phyloP scores from a whole-genome alignment of 345 rosid species.

The Microcos paniculata region DNA sequence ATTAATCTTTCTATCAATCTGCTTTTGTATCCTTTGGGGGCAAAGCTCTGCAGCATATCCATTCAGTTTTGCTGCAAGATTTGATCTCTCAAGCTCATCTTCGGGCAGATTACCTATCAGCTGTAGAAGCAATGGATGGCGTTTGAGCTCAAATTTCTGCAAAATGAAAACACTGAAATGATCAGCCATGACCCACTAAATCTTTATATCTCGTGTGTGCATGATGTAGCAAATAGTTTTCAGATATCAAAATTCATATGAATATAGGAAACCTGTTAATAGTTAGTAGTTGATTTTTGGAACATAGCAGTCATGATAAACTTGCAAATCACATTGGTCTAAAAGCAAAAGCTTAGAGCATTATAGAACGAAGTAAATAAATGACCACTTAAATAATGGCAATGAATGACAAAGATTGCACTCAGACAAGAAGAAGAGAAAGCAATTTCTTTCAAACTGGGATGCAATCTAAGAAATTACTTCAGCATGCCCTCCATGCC shows the following conservation, averaged over 20 bases:
- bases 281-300: background rate
- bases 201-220: background rate
- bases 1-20: constrained; percentile 59
- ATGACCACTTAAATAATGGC: background rate
- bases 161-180: constrained; percentile 1
- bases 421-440: background rate
- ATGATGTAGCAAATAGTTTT: background rate
- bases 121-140: constrained; percentile 70
- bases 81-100: constrained; percentile 82
- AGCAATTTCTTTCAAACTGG: background rate
- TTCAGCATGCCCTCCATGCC: background rate
- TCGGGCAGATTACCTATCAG: constrained; percentile 76
- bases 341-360: background rate
- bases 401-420: background rate
- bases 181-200: background rate
- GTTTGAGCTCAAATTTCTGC: constrained; percentile 97
- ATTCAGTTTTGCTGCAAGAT: constrained; percentile 68
- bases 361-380: background rate
- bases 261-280: background rate
- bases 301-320: background rate
- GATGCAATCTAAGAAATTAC: background rate
- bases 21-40: constrained; percentile 57
- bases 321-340: background rate
- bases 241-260: background rate
- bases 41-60: constrained; percentile 88